phyloP scores from a whole-genome alignment of 257 asterid genomes.

The Jasminum sambac region DNA sequence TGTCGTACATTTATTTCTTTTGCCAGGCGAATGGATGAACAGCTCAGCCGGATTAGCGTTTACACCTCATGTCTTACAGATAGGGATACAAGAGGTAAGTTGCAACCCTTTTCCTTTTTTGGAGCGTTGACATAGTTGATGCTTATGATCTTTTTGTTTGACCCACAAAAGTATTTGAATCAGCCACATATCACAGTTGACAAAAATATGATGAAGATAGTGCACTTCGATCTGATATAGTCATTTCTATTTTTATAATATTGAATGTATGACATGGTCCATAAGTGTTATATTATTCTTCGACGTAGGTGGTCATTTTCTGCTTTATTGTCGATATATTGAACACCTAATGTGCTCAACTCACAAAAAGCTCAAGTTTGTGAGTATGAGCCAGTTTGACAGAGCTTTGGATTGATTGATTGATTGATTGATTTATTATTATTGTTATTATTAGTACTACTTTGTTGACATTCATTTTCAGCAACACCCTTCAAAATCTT shows the following conservation, averaged over 20 bases:
- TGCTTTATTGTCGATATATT: not conserved
- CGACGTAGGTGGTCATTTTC: not conserved
- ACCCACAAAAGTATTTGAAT: not conserved
- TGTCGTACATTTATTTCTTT: not conserved
- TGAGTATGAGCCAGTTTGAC: not conserved
- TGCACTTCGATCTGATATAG: not conserved
- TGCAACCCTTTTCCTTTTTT: not conserved
- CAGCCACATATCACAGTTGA: not conserved
- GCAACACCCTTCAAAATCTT: no score
- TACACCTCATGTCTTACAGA: conserved; percentile 42
- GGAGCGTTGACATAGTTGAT: not conserved
- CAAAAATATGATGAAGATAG: not conserved
- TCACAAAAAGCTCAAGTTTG: not conserved
- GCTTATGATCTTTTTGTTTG: not conserved
- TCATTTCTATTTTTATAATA: not conserved
- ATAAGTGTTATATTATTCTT: not conserved
- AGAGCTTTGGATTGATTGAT: no score
- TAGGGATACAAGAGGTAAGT: conserved; percentile 42
- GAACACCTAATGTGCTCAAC: not conserved
- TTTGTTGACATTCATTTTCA: no score
- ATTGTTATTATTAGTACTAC: no score
- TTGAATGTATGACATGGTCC: not conserved
- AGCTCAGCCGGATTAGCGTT: conserved; percentile 51
- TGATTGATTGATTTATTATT: no score
- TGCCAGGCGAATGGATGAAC: conserved; percentile 53